Evolutionary conservation across 495 filamentous ascomycete genomes (phyloP).

Genomic region (Trichocladium antarcticum): DNA sequence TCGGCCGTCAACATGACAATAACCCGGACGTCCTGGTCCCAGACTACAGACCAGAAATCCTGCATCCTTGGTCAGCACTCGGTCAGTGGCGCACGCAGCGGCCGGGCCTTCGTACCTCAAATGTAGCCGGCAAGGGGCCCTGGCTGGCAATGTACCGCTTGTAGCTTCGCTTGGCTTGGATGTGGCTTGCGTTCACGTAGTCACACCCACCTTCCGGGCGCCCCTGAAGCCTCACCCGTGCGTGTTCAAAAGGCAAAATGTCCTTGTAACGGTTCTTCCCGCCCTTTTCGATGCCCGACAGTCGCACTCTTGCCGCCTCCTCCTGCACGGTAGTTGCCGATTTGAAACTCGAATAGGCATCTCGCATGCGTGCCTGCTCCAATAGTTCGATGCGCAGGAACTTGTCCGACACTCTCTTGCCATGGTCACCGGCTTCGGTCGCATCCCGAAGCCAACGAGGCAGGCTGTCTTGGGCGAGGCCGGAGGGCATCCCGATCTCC

Average conservation of each 20-base stretch:
- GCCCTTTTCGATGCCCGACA: conserved; percentile 91
- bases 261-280: conserved; percentile 95
- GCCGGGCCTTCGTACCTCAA: conserved; percentile 49
- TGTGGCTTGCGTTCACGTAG: conserved; percentile 89
- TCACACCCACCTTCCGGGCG: conserved; percentile 67
- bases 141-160: conserved; percentile 94
- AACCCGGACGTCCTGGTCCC: conserved; percentile 91
- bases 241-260: conserved; percentile 93
- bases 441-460: conserved; percentile 70
- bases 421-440: conserved; percentile 53
- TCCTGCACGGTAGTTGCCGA: conserved; percentile 15
- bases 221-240: conserved; percentile 67
- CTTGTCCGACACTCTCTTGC: conserved; percentile 67
- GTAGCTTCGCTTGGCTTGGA: conserved; percentile 64
- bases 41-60: conserved; percentile 97
- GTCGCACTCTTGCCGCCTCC: conserved; percentile 29
- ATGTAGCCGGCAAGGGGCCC: conserved; percentile 85
- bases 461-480: conserved; percentile 44
- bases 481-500: conserved; percentile 56
- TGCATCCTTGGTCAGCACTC: conserved; percentile 39
- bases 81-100: neutral
- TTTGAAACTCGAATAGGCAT: conserved; percentile 60
- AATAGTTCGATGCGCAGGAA: conserved; percentile 75
- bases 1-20: conserved; percentile 97
- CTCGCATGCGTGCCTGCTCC: conserved; percentile 84